Evolutionary conservation across 140 eudicot genomes (phyloP), one percentile per base, ranked within the genome.

Genomic region (Flaveria floridana): DNA sequence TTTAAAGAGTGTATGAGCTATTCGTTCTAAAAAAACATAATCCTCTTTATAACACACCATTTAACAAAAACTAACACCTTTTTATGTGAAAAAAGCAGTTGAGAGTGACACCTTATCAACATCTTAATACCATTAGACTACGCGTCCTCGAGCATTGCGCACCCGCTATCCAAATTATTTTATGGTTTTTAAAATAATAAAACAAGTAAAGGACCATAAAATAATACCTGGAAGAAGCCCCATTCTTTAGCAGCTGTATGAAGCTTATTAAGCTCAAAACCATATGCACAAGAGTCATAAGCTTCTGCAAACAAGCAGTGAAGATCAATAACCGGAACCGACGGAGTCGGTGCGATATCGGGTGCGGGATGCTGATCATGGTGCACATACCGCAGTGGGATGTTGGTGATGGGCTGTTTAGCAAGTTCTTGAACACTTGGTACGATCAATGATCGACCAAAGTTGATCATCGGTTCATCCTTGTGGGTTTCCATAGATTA

Each of bases 391-490:
- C 89, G 69, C 46, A 80, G 76, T 65, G 91, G 90, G 83, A 91
- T 81, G 47, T 81, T 74, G 53, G 68, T n/a, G 23, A 84, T 76
- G 42, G 81, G 42, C 25, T 71, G 68, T 68, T 85, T 85, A 71
- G 86, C 87, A 39, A 91, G 86, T 58, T 91, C 86, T 85, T 88
- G 93, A 55, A 91, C 96, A 48, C 88, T 88, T 7, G 95, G 97
- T 56, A 91, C 95, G 68, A 85, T 48, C 6, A 86, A 66, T 20
- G 97, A 88, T 82, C 76, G 84, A 11, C 96, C 95, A 67, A 89
- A 87, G 78, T 83, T 83, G 41, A 34, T 34, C 0, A 85, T 68
- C 14, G 20, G 15, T 56, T 70, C 83, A 42, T 48, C 44, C 26
- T 20, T 39, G 25, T 70, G 71, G 55, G 15, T 46, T 59, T 78